These are phyloP conservation scores for Allium fistulosum DNA, from an alignment of 106 monocot species.

Conservation along the genomic window DNA sequence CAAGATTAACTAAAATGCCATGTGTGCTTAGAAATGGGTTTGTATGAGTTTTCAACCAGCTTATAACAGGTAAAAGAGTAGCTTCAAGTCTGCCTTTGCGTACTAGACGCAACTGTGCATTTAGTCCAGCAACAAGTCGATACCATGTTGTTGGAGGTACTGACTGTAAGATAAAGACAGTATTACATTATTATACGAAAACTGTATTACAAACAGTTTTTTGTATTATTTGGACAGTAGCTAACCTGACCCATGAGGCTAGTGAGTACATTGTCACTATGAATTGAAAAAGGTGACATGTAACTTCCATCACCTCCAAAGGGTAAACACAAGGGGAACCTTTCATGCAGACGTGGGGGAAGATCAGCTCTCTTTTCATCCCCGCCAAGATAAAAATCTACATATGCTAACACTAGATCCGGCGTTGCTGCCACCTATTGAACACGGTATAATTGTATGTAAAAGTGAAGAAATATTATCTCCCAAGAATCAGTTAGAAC, in stretches of 20 bases:
- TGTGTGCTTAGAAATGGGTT: conserved; percentile 47
- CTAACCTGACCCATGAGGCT: conserved; percentile 96
- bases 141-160: conserved; percentile 97
- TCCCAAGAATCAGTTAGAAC: background rate
- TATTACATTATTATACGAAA: background rate
- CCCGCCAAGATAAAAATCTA: conserved; percentile 96
- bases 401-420: conserved; percentile 92
- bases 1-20: conserved; percentile 49
- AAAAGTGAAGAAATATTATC: no score
- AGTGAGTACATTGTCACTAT: conserved; percentile 95
- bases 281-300: conserved; percentile 92
- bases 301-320: conserved; percentile 98
- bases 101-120: conserved; percentile 83
- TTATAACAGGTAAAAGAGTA: conserved; percentile 49
- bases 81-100: conserved; percentile 56
- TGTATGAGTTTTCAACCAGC: conserved; percentile 65
- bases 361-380: conserved; percentile 98
- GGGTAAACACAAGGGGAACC: conserved; percentile 77
- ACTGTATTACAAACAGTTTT: background rate
- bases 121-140: conserved; percentile 90
- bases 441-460: background rate
- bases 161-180: conserved; percentile 30
- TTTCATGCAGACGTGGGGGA: conserved; percentile 83
- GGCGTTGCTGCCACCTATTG: conserved; percentile 89
- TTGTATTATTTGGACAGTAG: background rate